Conservation (phyloP, 495 filamentous ascomycete genomes). For the Neurospora tetraspora region DNA sequence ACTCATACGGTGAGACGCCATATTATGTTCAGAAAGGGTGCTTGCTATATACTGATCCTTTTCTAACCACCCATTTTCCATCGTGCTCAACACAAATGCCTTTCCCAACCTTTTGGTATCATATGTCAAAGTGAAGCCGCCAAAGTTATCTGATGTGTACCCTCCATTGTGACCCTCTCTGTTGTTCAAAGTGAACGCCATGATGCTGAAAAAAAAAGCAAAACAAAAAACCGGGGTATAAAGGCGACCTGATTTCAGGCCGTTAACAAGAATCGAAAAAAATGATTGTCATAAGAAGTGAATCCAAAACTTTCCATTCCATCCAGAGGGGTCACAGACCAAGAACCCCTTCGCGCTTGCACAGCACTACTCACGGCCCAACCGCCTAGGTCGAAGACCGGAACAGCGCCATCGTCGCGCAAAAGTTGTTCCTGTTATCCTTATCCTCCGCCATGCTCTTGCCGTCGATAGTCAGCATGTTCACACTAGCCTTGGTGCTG, state of each 20-base stretch:
- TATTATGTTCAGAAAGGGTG: neutral
- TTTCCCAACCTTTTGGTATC: neutral
- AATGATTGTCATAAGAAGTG: neutral
- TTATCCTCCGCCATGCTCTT: slow-evolving; percentile 44
- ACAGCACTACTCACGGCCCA: neutral
- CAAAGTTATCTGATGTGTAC: neutral
- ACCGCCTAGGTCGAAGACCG: neutral
- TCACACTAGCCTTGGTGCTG: slow-evolving; percentile 77
- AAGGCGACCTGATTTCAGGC: neutral
- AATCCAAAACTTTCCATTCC: neutral
- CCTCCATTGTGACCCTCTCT: neutral
- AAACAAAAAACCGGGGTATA: neutral
- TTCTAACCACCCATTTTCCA: neutral
- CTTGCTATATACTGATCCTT: neutral
- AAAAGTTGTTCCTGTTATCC: slow-evolving; percentile 64
- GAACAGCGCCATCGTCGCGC: slow-evolving; percentile 63
- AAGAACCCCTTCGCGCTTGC: neutral
- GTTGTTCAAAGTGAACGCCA: neutral
- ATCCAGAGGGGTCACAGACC: neutral
- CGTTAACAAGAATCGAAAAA: neutral
- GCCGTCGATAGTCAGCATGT: slow-evolving; percentile 66
- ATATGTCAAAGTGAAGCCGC: too few species aligned
- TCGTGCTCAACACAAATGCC: neutral
- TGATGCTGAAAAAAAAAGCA: neutral
- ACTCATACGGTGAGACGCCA: neutral